Evolutionary conservation across 305 asterid genomes (phyloP), one percentile per base, ranked within the genome.

Genomic region (Andrographis paniculata): DNA sequence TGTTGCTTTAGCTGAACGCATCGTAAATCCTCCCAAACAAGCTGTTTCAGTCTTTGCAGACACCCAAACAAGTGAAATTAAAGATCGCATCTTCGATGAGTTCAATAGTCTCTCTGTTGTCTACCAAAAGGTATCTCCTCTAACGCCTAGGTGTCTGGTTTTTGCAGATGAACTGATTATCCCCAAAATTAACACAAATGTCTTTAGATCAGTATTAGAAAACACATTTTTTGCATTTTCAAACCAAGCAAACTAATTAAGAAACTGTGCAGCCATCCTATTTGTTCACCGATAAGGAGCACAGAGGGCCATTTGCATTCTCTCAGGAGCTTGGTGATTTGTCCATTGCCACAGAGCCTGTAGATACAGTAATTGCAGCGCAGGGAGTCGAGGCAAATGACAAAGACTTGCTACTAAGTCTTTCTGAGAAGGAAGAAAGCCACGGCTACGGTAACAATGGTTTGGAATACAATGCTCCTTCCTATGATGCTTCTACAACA

Each of bases 41-140:
- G 97, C 97, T 40, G 99, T 92, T 52, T 92, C 99, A 20, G 99
- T 84, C 56, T 92, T 92, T 67, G 99, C 97, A 10, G 99, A 92
- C 68, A 81, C 93, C 16, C 93, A 87, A 58, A 92, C 86, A 59
- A 92, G 74, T 72, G 99, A 92, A 67, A 78, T 84, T 63, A 92
- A 92, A 73, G 99, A 92, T 71, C 99, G 99, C 50, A 84, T 92
- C 51, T 92, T 92, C 55, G 99, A 92, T 19, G 97, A 92, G 65
- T 92, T 87, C 68, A 92, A 92, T 79, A 87, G 95, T 57, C 94
- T 92, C 50, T 87, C 99, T 55, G 95, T 92, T 51, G 79, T 84
- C 38, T 87, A 92, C 74, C 94, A 92, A 74, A 84, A 92, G 99
- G 99, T 86, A 74, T 6, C 7, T 28, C 31, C 58, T 45, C 28